Base-by-base conservation (phyloP, 2,329 filamentous ascomycete species). In the Fusarium caatingaense region DNA sequence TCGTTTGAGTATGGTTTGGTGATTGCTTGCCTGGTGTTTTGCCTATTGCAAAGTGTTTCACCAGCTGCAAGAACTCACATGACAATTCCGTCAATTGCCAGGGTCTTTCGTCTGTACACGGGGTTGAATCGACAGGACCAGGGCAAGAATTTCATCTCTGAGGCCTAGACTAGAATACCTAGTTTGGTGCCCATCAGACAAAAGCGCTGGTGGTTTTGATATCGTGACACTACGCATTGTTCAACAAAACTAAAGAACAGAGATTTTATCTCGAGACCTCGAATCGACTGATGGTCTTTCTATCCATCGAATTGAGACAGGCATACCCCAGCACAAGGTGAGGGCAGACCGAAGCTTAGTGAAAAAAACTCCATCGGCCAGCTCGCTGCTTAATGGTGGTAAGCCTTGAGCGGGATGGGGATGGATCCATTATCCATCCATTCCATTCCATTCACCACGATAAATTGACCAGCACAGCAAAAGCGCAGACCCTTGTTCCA, bases 301-400 rank as follows among this genome's bases (percentile, higher is more conserved):
- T 61, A 58, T 54, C 45, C 25, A 49, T 63, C 51, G 59, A 63
- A 21, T 55, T 42, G 55, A 54, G 61, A 55, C 67, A 74, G 60
- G 72, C 67, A 74, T 65, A 68, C 53, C 72, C 72, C 49, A 60
- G 61, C 47, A 57, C 25, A 55, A 50, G 28, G 58, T 56, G 44
- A 61, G 58, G 46, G 44, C 48, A 50, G 44, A 44, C 50, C 45
- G 47, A 70, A 56, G 49, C 48, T 68, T 54, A 49, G 68, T 68
- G 51, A 65, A 56, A 50, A 51, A 66, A 66, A 65, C 56, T 60
- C 60, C 60, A 68, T 72, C 60, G 48, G 55, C 61, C 60, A 70
- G 64, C 55, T 72, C 51, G 49, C 55, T 63, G 67, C 63, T 70
- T 64, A 55, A 60, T 69, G 59, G 70, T 59, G 49, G 34, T 37